Conservation (phyloP, 2,329 filamentous ascomycete species). For the Phaeoacremonium minimum region DNA sequence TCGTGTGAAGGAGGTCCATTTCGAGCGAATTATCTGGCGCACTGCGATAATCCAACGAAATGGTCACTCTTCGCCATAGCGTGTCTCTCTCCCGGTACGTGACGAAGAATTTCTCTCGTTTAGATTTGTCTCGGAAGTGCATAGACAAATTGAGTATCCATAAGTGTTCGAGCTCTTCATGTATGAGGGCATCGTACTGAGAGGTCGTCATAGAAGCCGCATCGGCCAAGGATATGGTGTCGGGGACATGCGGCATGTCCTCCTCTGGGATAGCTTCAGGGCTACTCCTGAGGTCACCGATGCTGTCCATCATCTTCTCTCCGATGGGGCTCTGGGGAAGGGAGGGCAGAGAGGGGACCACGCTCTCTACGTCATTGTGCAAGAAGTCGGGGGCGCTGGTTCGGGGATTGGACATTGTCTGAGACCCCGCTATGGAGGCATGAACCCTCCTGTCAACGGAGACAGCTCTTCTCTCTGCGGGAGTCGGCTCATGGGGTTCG, state of each 20-base stretch:
- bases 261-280: slow-evolving; percentile 13
- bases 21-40: slow-evolving; percentile 80
- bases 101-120: slow-evolving; percentile 95
- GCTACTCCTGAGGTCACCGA: slow-evolving; percentile 9
- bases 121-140: slow-evolving; percentile 92
- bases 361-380: slow-evolving; percentile 20
- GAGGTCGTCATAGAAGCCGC: slow-evolving; percentile 44
- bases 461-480: slow-evolving; percentile 65
- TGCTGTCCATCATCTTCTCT: slow-evolving; percentile 22
- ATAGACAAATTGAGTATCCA: slow-evolving; percentile 99
- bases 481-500: slow-evolving; percentile 57
- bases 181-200: slow-evolving; percentile 60
- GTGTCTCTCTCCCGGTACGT: slow-evolving; percentile 81
- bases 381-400: slow-evolving; percentile 45
- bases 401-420: slow-evolving; percentile 32
- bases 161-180: slow-evolving; percentile 76
- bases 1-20: slow-evolving; percentile 70
- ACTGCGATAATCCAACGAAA: slow-evolving; percentile 88
- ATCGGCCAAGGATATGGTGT: slow-evolving; percentile 31
- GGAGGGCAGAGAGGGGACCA: slow-evolving; percentile 15
- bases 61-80: slow-evolving; percentile 81
- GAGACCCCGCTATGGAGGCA: slow-evolving; percentile 27
- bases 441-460: slow-evolving; percentile 55
- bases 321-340: slow-evolving; percentile 25
- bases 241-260: slow-evolving; percentile 14